A percentile compares a stretch with the other conserved stretches of the same genome.
Evolutionary conservation across 2,329 filamentous ascomycete genomes (phyloP).

Genomic region (Cladosporium sphaerospermum): DNA sequence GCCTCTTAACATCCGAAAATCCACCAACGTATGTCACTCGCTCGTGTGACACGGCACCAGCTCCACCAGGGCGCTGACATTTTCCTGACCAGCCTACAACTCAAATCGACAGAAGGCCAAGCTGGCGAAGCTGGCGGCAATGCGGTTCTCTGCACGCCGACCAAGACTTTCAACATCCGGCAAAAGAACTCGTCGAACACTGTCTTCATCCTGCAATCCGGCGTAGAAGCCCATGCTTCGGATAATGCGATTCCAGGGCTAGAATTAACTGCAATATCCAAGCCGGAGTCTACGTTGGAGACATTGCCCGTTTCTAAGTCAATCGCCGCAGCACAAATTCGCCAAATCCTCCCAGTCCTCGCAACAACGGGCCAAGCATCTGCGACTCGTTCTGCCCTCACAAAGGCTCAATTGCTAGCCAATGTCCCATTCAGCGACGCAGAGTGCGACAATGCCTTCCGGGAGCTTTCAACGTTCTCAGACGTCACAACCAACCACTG

Average conservation of each 20-base stretch:
- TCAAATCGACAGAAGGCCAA: conserved; percentile 32
- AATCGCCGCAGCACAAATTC: conserved; percentile 33
- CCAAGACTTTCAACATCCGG: conserved; percentile 53
- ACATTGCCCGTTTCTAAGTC: conserved; percentile 27
- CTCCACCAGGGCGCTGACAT: not conserved
- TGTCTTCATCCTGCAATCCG: conserved; percentile 47
- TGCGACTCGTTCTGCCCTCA: conserved; percentile 15
- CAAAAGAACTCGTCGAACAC: conserved; percentile 63
- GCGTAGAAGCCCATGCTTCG: not conserved
- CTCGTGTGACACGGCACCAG: not conserved
- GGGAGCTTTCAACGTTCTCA: conserved; percentile 49
- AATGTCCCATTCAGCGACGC: conserved; percentile 48
- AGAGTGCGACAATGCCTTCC: conserved; percentile 48
- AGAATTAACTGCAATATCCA: conserved; percentile 28
- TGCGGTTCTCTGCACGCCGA: conserved; percentile 54
- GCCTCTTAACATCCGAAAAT: conserved; percentile 46
- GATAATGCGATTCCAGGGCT: not conserved
- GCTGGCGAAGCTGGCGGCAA: conserved; percentile 26
- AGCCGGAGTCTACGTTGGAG: conserved; percentile 41
- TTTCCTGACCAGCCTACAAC: conserved; percentile 30
- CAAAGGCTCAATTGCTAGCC: conserved; percentile 38
- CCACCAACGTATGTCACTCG: conserved; percentile 32
- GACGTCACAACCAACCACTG: conserved; percentile 25
- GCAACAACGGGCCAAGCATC: conserved; percentile 23
- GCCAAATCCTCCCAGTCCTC: conserved; percentile 35